Percentiles rank a stretch among this genome's conserved stretches.
Evolutionary conservation across 2,329 filamentous ascomycete genomes (phyloP).

Genomic region (Colletotrichum lini): DNA sequence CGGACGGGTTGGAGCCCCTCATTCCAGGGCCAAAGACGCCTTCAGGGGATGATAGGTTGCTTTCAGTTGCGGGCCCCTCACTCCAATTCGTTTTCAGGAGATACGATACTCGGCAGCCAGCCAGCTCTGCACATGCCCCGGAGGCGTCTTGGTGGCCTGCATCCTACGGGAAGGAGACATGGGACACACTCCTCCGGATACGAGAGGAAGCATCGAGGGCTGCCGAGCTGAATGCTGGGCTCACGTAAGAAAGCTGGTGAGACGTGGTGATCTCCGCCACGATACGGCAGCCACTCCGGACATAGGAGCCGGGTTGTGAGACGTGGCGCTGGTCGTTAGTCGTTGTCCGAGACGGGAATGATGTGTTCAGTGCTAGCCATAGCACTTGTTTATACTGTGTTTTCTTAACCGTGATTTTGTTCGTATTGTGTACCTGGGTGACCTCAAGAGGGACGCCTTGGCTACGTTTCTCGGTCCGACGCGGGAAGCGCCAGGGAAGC

Average conservation of each 20-base stretch:
- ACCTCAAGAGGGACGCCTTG: too few relatives aligned
- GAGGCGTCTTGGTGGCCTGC: conserved; percentile 9
- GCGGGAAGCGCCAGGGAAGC: conserved; percentile 31
- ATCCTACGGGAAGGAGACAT: neutral
- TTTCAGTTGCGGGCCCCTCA: conserved; percentile 37
- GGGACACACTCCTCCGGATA: conserved; percentile 27
- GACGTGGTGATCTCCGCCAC: conserved; percentile 6
- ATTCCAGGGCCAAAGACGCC: conserved; percentile 35
- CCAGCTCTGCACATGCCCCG: conserved; percentile 30
- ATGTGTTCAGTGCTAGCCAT: too few relatives aligned
- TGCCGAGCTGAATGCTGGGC: conserved; percentile 14
- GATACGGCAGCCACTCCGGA: conserved; percentile 10
- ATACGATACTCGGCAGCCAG: conserved; percentile 30
- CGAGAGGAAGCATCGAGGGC: conserved; percentile 14
- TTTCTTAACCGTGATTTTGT: too few relatives aligned
- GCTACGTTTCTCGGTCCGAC: neutral
- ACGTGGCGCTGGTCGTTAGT: conserved; percentile 20
- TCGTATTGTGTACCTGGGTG: too few relatives aligned
- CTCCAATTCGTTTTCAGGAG: conserved; percentile 33
- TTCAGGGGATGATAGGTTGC: conserved; percentile 38
- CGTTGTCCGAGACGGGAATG: too few relatives aligned
- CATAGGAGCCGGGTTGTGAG: conserved; percentile 26
- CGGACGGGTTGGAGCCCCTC: conserved; percentile 32
- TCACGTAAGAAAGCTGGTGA: conserved; percentile 37
- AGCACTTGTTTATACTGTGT: too few relatives aligned